Evolutionary conservation across 2,329 filamentous ascomycete genomes (phyloP).

Genomic region (Chrysoporthe puriensis): DNA sequence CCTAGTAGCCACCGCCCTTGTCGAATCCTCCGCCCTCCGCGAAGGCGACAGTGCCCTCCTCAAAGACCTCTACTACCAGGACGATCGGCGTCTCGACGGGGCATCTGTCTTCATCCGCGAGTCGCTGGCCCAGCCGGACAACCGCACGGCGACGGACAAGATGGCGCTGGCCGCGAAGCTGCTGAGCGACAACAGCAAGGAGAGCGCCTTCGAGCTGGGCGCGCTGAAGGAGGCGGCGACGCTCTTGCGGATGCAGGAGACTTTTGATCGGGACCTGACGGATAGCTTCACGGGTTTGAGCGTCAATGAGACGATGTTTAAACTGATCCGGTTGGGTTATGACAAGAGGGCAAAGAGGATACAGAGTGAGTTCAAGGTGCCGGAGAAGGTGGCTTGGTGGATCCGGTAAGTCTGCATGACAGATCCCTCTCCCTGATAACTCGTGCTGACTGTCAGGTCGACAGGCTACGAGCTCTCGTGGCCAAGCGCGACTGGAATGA

Average conservation of each 20-base stretch:
- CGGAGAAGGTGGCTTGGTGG: slow-evolving; percentile 92
- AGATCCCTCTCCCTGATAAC: not conserved
- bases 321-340: slow-evolving; percentile 81
- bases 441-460: not conserved
- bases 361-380: slow-evolving; percentile 88
- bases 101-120: slow-evolving; percentile 86
- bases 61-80: slow-evolving; percentile 97
- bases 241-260: slow-evolving; percentile 83
- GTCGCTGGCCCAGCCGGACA: slow-evolving; percentile 73
- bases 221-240: slow-evolving; percentile 79
- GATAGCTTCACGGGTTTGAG: slow-evolving; percentile 75
- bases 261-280: slow-evolving; percentile 80
- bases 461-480: slow-evolving; percentile 82
- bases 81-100: slow-evolving; percentile 87
- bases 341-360: slow-evolving; percentile 85
- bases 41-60: slow-evolving; percentile 78
- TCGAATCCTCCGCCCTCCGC: slow-evolving; percentile 77
- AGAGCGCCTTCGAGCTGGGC: slow-evolving; percentile 73
- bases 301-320: slow-evolving; percentile 90
- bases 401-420: slow-evolving; percentile 54
- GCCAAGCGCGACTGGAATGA: slow-evolving; percentile 91
- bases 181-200: slow-evolving; percentile 76
- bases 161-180: slow-evolving; percentile 84
- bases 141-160: slow-evolving; percentile 77
- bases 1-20: slow-evolving; percentile 83